Conservation (phyloP, 2,329 filamentous ascomycete genomes). For the Albifimbria verrucaria region DNA sequence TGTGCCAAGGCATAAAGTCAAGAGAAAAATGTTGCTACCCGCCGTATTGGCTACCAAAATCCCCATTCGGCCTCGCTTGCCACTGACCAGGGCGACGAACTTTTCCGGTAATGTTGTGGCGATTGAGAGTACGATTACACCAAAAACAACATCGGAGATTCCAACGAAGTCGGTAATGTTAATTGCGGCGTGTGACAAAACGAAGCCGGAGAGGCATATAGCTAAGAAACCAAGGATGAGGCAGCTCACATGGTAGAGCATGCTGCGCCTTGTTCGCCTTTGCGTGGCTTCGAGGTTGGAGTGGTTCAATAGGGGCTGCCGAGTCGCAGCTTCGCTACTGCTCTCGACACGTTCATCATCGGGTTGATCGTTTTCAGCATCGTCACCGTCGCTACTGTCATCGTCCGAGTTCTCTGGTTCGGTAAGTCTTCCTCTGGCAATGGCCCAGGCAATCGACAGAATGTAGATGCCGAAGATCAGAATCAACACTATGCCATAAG, state of each 20-base stretch:
- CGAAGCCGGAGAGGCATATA: constrained; percentile 44
- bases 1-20: constrained; percentile 46
- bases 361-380: no score
- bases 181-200: constrained; percentile 44
- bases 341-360: no score
- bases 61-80: constrained; percentile 40
- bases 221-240: constrained; percentile 42
- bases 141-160: constrained; percentile 44
- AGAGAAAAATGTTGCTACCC: constrained; percentile 52
- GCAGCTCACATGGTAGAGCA: constrained; percentile 20
- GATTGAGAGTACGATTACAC: constrained; percentile 44
- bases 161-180: constrained; percentile 37
- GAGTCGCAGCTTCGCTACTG: background rate
- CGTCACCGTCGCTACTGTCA: constrained; percentile 8
- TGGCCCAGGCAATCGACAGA: constrained; percentile 38
- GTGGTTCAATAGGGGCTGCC: background rate
- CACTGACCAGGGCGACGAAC: constrained; percentile 45
- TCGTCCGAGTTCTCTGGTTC: constrained; percentile 36
- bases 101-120: constrained; percentile 54
- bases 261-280: background rate
- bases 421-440: constrained; percentile 37
- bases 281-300: background rate
- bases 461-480: constrained; percentile 41
- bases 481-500: constrained; percentile 36
- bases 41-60: constrained; percentile 51